phyloP scores from a whole-genome alignment of 345 rosid genomes.

The Aurinia saxatilis region DNA sequence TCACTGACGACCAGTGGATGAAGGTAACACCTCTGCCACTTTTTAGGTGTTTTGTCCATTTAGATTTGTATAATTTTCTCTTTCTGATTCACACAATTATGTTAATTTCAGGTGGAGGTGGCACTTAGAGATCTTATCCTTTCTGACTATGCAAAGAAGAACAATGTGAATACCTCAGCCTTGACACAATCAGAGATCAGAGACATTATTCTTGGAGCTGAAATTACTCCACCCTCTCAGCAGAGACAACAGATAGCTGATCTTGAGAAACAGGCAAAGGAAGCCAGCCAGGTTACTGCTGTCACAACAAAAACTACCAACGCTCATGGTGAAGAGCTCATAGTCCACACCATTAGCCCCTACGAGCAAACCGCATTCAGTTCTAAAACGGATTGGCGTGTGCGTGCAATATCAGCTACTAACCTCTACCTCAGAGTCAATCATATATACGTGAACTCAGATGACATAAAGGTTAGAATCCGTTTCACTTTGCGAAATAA shows the following conservation, averaged over 20 bases:
- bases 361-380: constrained; percentile 88
- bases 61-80: no score
- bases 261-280: constrained; percentile 99
- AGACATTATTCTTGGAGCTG: constrained; percentile 98
- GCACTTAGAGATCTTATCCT: constrained; percentile 92
- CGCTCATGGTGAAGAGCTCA: constrained; percentile 92
- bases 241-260: constrained; percentile 98
- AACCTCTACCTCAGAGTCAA: constrained; percentile 93
- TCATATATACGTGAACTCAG: constrained; percentile 90
- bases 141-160: constrained; percentile 99
- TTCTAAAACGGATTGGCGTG: constrained; percentile 99
- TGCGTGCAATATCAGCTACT: constrained; percentile 96
- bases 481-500: background rate
- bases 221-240: constrained; percentile 98
- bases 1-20: constrained; percentile 98
- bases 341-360: constrained; percentile 81
- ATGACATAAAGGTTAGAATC: constrained; percentile 79
- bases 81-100: constrained; percentile 7
- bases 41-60: no score
- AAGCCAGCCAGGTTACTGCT: constrained; percentile 95
- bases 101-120: constrained; percentile 65
- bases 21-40: constrained; percentile 39
- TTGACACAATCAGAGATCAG: constrained; percentile 97
- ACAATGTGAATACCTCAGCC: constrained; percentile 97
- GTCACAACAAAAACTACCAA: constrained; percentile 91